phyloP scores from a whole-genome alignment of 1,284 basidiomycete species.

The Hymenochaete sp. region DNA sequence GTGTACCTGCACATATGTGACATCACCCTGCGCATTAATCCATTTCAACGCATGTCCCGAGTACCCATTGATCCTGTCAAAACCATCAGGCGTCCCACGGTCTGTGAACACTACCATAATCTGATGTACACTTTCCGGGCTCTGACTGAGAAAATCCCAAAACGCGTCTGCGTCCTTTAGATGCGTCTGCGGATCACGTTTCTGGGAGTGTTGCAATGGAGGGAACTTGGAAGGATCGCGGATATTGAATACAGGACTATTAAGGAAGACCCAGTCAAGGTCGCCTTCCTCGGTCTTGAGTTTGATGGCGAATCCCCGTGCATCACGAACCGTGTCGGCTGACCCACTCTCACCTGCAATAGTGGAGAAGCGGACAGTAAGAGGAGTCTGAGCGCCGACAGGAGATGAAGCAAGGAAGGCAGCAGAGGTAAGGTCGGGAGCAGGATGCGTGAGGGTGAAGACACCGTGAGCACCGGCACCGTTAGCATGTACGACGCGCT shows the following conservation, averaged over 20 bases:
- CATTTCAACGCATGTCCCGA: conserved; percentile 91
- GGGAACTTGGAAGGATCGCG: conserved; percentile 78
- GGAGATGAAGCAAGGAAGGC: conserved; percentile 54
- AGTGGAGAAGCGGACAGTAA: conserved; percentile 81
- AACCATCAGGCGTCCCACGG: conserved; percentile 85
- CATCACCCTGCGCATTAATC: conserved; percentile 73
- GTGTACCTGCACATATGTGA: conserved; percentile 82
- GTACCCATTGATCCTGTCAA: conserved; percentile 81
- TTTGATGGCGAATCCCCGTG: conserved; percentile 90
- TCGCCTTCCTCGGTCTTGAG: conserved; percentile 84
- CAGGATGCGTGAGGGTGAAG: conserved; percentile 79
- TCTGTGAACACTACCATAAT: conserved; percentile 86
- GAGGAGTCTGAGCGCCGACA: conserved; percentile 61
- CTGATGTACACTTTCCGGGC: conserved; percentile 89
- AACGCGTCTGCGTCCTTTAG: conserved; percentile 76
- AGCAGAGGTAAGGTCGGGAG: conserved; percentile 74
- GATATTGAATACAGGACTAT: conserved; percentile 87
- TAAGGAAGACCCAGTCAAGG: conserved; percentile 89
- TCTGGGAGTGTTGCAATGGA: conserved; percentile 93
- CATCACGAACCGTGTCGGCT: conserved; percentile 85
- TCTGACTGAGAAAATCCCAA: conserved; percentile 88
- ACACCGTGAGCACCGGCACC: conserved; percentile 88
- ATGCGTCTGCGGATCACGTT: conserved; percentile 85
- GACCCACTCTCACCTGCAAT: conserved; percentile 85
- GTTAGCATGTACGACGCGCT: conserved; percentile 87